Conservation (phyloP, 1,284 basidiomycete genomes). For the Anthracocystis setariae region DNA sequence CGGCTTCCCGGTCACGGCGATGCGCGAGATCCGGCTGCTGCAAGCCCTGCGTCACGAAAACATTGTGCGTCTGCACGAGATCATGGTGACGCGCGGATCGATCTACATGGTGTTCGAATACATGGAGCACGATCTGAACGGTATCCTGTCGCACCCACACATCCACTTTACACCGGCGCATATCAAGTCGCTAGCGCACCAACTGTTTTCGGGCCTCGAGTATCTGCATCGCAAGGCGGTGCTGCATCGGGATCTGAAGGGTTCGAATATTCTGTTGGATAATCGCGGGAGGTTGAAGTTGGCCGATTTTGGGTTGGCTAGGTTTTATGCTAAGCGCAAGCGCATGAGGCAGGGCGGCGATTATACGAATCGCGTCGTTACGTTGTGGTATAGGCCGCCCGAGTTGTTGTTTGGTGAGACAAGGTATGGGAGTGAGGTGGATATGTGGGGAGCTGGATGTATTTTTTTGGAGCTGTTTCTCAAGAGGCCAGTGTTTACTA, state of each 20-base stretch:
- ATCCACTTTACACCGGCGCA: slow-evolving; percentile 84
- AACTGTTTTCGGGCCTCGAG: slow-evolving; percentile 91
- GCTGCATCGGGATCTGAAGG: slow-evolving; percentile 97
- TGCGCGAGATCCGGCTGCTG: slow-evolving; percentile 97
- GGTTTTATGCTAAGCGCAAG: slow-evolving; percentile 91
- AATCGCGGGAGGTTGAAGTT: slow-evolving; percentile 92
- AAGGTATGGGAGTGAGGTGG: slow-evolving; percentile 96
- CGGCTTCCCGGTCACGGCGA: slow-evolving; percentile 97
- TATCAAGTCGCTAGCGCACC: slow-evolving; percentile 91
- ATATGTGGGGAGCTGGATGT: slow-evolving; percentile 99
- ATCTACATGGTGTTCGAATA: slow-evolving; percentile 99
- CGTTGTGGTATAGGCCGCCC: slow-evolving; percentile 97
- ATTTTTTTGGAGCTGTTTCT: slow-evolving; percentile 98
- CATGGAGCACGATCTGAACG: slow-evolving; percentile 98
- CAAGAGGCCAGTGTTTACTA: slow-evolving; percentile 93
- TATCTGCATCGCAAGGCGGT: slow-evolving; percentile 95
- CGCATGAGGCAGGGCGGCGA: too few species aligned
- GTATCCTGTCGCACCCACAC: slow-evolving; percentile 88
- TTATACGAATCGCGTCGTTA: slow-evolving; percentile 98
- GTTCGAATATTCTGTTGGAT: slow-evolving; percentile 96
- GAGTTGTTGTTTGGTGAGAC: slow-evolving; percentile 96
- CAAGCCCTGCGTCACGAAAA: slow-evolving; percentile 90
- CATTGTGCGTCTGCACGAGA: slow-evolving; percentile 88
- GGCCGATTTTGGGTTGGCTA: slow-evolving; percentile 96
- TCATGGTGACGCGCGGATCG: slow-evolving; percentile 89